Evolutionary conservation across 2,329 filamentous ascomycete genomes (phyloP).

Genomic region (Diaporthe nobilis): DNA sequence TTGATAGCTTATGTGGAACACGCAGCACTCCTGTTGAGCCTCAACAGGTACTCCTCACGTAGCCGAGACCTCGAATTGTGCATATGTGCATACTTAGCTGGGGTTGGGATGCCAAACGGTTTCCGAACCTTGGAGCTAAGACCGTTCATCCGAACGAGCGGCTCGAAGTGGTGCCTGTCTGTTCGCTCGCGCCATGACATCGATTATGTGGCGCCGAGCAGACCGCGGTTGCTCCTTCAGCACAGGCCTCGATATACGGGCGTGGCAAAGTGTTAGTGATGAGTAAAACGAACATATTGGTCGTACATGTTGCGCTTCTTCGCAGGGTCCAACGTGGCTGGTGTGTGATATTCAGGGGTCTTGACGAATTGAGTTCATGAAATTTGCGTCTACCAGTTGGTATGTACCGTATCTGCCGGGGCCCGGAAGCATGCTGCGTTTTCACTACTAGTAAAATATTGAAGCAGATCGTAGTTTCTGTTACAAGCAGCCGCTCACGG

Average conservation of each 20-base stretch:
- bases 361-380: neutral
- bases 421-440: no score
- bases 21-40: no score
- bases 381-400: neutral
- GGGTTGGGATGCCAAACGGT: neutral
- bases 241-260: neutral
- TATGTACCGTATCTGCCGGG: neutral
- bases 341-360: neutral
- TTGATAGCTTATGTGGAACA: neutral
- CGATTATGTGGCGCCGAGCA: neutral
- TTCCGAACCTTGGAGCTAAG: neutral
- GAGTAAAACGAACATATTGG: no score
- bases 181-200: constrained; percentile 14
- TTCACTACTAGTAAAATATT: neutral
- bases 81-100: neutral
- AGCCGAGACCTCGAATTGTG: neutral
- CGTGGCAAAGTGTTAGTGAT: neutral
- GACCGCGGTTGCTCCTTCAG: neutral
- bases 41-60: neutral
- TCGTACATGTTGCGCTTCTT: no score
- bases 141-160: constrained; percentile 8
- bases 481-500: neutral
- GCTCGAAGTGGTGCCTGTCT: neutral
- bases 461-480: neutral
- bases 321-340: neutral